Conservation (phyloP, 2,329 filamentous ascomycete species). For the Pseudohalonectria lignicola region DNA sequence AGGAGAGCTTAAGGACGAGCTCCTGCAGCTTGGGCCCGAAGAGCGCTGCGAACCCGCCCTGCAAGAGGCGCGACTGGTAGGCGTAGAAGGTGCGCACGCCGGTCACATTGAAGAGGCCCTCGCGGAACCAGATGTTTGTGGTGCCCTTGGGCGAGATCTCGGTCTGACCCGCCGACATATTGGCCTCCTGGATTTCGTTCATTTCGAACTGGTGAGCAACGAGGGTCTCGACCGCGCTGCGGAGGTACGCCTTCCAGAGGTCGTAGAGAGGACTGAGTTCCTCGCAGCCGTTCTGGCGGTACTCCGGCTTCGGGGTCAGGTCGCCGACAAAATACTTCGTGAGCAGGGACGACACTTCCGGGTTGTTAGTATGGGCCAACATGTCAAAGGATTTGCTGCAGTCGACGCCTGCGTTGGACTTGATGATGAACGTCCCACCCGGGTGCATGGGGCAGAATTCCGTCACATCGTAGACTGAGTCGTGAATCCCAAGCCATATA, state of each 20-base stretch:
- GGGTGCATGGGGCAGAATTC: slow-evolving; percentile 43
- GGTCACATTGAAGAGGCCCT: slow-evolving; percentile 33
- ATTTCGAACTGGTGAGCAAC: slow-evolving; percentile 42
- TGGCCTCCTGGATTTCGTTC: slow-evolving; percentile 31
- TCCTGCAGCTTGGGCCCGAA: slow-evolving; percentile 41
- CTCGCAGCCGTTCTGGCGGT: slow-evolving; percentile 29
- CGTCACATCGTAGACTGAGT: slow-evolving; percentile 40
- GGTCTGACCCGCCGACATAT: background rate
- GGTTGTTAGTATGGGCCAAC: slow-evolving; percentile 42
- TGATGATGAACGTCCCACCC: slow-evolving; percentile 39
- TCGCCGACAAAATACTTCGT: slow-evolving; percentile 44
- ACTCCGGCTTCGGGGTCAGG: slow-evolving; percentile 34
- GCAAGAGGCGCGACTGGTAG: slow-evolving; percentile 38
- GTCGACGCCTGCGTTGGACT: slow-evolving; percentile 41
- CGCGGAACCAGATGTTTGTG: slow-evolving; percentile 32
- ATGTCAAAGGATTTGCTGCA: slow-evolving; percentile 40
- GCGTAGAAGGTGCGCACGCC: slow-evolving; percentile 21
- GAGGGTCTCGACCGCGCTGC: slow-evolving; percentile 35
- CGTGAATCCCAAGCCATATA: slow-evolving; percentile 41
- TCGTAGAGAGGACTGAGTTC: slow-evolving; percentile 32
- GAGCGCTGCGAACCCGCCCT: slow-evolving; percentile 35
- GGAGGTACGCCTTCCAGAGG: slow-evolving; percentile 37
- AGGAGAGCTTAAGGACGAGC: slow-evolving; percentile 39
- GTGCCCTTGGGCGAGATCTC: slow-evolving; percentile 20
- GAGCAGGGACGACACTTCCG: slow-evolving; percentile 38